Evolutionary conservation across 257 asterid genomes (phyloP), one percentile per base, ranked within the genome.

Genomic region (Leonotis leonurus): DNA sequence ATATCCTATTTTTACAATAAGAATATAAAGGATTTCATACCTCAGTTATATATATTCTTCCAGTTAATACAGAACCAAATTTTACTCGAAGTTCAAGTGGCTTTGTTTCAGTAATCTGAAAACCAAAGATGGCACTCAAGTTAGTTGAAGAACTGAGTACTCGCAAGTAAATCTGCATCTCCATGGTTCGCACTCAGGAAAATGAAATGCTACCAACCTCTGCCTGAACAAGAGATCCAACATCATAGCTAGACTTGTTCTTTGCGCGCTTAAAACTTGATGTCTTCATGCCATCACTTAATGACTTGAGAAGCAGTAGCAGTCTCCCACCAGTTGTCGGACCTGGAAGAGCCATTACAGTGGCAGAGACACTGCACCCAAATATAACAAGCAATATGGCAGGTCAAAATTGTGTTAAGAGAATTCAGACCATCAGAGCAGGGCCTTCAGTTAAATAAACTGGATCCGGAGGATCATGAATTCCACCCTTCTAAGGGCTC

Each of bases 1-100:
- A 22, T 20, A 37, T 49, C 46, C 25, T 29, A 35, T 41, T 18
- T 5, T 20, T 40, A 37, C 52, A 62, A 65, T 12, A 61, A 25
- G 39, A 36, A 32, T 55, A 22, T 27, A 58, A 60, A 56, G 54
- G 64, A 71, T 41, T 62, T 22, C 64, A 52, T 40, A 89, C 99
- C 99, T 93, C 99, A 40, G 99, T 93, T 45, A 89, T 67, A 73
- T 93, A 97, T 54, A 93, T 78, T 69, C 95, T 83, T 71, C 99
- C 99, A 51, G 61, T 82, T 60, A 75, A 73, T 51, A 88, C 89
- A 65, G 95, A 81, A 53, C 97, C 97, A 82, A 93, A 93, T 82
- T 87, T 89, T 55, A 87, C 70, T 75, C 84, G 78, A 56, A 87
- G 72, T 81, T 89, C 99, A 70, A 93, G 81, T 72, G 91, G 96